Evolutionary conservation across 139 green algal species (phyloP).

Genomic region (Raphidocelis subcapitata): DNA sequence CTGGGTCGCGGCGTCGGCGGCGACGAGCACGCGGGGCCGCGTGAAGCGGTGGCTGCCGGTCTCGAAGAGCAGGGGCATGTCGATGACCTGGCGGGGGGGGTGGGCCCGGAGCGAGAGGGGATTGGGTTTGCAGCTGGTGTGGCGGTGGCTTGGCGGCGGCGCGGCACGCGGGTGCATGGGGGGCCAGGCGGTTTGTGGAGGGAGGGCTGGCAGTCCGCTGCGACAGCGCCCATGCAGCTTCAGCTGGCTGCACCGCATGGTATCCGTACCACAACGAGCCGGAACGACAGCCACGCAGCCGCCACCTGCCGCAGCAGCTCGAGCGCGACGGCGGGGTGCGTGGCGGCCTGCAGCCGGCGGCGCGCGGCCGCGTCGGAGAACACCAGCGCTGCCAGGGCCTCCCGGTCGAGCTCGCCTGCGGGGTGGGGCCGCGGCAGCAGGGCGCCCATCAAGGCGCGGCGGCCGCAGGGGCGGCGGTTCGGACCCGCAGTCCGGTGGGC

Average conservation of each 20-base stretch:
- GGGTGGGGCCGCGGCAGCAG: no score
- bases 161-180: not conserved
- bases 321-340: conserved; percentile 62
- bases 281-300: conserved; percentile 43
- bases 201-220: not conserved
- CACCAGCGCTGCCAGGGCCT: conserved; percentile 57
- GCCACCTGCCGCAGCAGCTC: conserved; percentile 50
- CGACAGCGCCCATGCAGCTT: not conserved
- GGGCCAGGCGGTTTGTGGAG: not conserved
- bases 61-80: conserved; percentile 91
- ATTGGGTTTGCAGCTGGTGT: not conserved
- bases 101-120: not conserved
- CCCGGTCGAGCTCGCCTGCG: conserved; percentile 67
- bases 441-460: no score
- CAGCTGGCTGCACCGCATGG: not conserved
- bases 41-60: conserved; percentile 44
- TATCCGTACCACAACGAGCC: conserved; percentile 43
- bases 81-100: conserved; percentile 52
- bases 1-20: conserved; percentile 49
- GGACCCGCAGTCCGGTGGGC: no score
- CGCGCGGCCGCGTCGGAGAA: conserved; percentile 57
- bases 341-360: conserved; percentile 66
- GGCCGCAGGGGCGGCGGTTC: no score
- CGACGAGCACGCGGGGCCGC: conserved; percentile 54
- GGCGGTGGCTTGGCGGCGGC: not conserved